These are phyloP conservation scores for Syzygium jambos DNA, from an alignment of 345 rosid species.

Conservation along the genomic window DNA sequence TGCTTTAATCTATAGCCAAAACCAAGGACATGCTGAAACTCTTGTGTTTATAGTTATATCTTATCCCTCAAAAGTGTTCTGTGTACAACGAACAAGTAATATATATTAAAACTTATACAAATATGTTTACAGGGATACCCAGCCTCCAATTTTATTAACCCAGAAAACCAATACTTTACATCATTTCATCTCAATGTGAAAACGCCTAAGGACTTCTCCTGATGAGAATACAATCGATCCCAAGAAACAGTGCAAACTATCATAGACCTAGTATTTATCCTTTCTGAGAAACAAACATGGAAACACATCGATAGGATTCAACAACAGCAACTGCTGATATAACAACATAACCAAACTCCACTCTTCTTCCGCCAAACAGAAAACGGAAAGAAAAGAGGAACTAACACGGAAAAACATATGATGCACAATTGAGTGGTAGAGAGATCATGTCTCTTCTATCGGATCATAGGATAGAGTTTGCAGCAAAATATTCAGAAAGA, in stretches of 20 bases:
- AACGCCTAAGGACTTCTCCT: neutral
- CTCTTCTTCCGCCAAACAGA: neutral
- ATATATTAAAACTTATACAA: neutral
- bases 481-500: slow-evolving; percentile 1
- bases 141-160: neutral
- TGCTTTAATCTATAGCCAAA: neutral
- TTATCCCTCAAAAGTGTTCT: neutral
- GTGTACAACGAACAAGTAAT: neutral
- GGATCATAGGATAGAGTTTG: slow-evolving; percentile 6
- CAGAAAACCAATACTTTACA: neutral
- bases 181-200: neutral
- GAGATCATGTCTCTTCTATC: neutral
- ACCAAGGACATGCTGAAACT: neutral
- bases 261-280: neutral
- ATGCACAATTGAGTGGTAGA: neutral
- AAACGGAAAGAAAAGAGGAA: neutral
- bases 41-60: neutral
- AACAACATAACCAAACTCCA: neutral
- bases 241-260: neutral
- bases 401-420: neutral
- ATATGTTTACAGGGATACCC: neutral
- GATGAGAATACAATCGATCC: neutral
- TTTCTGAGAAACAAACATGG: neutral
- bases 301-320: neutral
- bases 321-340: neutral